A percentile compares a stretch with the other conserved stretches of the same genome.
phyloP scores from a whole-genome alignment of 148 eudicot species.

The Drosera capensis region DNA sequence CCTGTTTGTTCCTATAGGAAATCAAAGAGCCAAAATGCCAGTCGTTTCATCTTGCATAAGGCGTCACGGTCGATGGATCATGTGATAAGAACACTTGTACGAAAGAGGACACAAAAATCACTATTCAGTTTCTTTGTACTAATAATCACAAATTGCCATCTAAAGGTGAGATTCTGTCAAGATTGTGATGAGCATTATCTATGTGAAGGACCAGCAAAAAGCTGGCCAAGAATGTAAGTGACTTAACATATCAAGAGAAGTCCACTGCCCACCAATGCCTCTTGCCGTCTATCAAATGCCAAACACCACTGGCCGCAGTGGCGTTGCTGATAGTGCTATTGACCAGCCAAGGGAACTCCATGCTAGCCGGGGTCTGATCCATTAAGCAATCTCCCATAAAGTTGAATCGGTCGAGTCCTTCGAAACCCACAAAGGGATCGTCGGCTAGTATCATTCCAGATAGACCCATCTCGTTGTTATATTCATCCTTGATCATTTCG shows the following conservation, averaged over 20 bases:
- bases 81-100: no score
- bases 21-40: no score
- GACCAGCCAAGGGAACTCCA: constrained; percentile 20
- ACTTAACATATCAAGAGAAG: background rate
- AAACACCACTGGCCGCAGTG: constrained; percentile 31
- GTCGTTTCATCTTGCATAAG: no score
- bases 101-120: no score
- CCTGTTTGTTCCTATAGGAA: no score
- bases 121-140: no score
- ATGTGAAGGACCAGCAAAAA: background rate
- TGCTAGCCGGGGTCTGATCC: constrained; percentile 6
- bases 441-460: constrained; percentile 24
- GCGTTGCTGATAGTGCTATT: constrained; percentile 17
- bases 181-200: background rate
- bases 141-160: background rate
- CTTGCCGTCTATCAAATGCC: constrained; percentile 6
- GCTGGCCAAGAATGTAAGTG: background rate
- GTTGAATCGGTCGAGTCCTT: constrained; percentile 23
- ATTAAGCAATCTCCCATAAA: constrained; percentile 14
- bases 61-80: no score
- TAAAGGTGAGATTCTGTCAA: background rate
- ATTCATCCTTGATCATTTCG: constrained; percentile 13
- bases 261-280: background rate
- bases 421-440: constrained; percentile 54
- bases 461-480: constrained; percentile 22